Conservation (phyloP, 2,329 filamentous ascomycete species). For the Sarocladiaceae sp. region DNA sequence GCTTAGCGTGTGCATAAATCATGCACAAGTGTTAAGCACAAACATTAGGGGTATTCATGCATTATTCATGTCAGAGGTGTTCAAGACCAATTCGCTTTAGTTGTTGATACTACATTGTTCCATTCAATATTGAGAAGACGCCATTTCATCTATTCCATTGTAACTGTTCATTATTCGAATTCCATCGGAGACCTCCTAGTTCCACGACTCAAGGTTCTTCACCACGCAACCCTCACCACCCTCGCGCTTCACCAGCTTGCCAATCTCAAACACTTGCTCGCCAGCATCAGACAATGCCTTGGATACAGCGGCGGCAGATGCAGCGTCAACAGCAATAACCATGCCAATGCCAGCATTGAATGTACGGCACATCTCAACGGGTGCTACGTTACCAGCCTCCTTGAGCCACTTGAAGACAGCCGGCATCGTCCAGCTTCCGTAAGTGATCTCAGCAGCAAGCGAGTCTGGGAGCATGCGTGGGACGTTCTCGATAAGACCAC, state of each 20-base stretch:
- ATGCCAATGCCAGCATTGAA: slow-evolving; percentile 97
- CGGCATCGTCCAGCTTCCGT: slow-evolving; percentile 69
- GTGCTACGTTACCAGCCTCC: slow-evolving; percentile 62
- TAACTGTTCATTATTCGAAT: neutral
- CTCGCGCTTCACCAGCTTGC: slow-evolving; percentile 59
- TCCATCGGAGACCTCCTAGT: slow-evolving; percentile 10
- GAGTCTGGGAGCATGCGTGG: slow-evolving; percentile 83
- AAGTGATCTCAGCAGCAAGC: slow-evolving; percentile 78
- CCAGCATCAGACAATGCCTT: slow-evolving; percentile 56
- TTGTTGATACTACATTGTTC: neutral
- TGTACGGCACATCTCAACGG: slow-evolving; percentile 79
- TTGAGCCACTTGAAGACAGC: slow-evolving; percentile 87
- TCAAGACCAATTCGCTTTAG: slow-evolving; percentile 36
- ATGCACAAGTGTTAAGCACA: neutral
- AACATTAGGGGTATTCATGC: neutral
- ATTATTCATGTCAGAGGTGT: neutral
- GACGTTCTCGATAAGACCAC: slow-evolving; percentile 89
- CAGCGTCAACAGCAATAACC: slow-evolving; percentile 74
- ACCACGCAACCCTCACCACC: slow-evolving; percentile 29
- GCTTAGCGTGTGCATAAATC: slow-evolving; percentile 2
- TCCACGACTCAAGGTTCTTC: slow-evolving; percentile 29
- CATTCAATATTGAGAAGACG: neutral
- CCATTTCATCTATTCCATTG: neutral
- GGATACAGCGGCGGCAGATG: slow-evolving; percentile 57
- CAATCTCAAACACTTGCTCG: slow-evolving; percentile 75